Base-by-base conservation (phyloP, 306 rosid genomes). In the Quillaja saponaria region DNA sequence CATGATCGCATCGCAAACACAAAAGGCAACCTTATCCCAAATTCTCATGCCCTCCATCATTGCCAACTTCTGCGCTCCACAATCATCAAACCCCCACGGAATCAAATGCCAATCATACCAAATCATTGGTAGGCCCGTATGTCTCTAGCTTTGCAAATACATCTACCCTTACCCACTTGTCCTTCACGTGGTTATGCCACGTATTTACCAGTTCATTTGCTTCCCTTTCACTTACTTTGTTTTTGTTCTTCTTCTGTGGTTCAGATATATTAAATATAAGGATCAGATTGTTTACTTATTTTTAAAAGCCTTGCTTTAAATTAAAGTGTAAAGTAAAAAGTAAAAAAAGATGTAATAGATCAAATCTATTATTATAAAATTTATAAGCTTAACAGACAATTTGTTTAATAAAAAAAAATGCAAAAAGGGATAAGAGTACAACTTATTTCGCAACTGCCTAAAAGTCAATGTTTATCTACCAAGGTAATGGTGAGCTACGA, bases 61-160 rank as follows among this genome's bases (percentile, higher is more conserved):
- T 82, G 80, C 79, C 80, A 74, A 72, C 68, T 85, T 85, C 76
- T 71, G 68, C 78, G 85, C 82, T 80, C 81, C 82, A 85, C 55
- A 78, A 80, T 80, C 81, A 72, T 77, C 84, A 80, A 69, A 76
- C 76, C 72, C 89, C 71, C 74, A 61, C 76, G 81, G 87, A 88
- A 88, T 88, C 88, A 52, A 85, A 88, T 83, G 82, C 88, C 86
- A 81, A 85, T 81, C 81, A 82, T 75, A 75, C 87, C 86, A 88
- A 88, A 88, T 85, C 94, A 83, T 85, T 85, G 84, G 86, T 79
- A 81, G 83, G 86, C 67, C 88, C 76, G 3, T 11, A 0, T 77
- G 92, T 82, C 86, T 31, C 5, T 34, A 0, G 11, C 40, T n/a
- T n/a, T n/a, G 13, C 50, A 4, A 45, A 63, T 60, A 60, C 64